These are phyloP conservation scores for Monosporascus ibericus DNA, from an alignment of 2,329 filamentous ascomycete species.

Conservation along the genomic window DNA sequence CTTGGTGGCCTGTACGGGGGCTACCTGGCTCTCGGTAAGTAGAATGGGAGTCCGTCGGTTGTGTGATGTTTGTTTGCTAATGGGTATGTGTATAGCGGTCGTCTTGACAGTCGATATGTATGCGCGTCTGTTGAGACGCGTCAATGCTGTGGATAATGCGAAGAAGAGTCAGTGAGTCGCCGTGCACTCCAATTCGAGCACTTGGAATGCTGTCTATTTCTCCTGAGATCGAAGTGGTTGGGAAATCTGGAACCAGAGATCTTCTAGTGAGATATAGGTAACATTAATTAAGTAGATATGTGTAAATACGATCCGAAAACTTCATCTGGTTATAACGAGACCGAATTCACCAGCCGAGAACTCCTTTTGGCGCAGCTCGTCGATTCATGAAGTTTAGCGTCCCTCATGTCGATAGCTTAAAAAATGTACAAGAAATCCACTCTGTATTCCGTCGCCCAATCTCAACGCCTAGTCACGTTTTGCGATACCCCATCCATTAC, in stretches of 20 bases:
- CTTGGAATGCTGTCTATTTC: no score
- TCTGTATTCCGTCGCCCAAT: conserved; percentile 32
- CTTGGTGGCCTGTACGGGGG: conserved; percentile 45
- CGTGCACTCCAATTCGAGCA: background rate
- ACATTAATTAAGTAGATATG: no score
- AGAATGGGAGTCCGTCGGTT: background rate
- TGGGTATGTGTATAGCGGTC: conserved; percentile 30
- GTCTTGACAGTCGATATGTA: conserved; percentile 51
- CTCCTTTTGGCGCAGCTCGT: no score
- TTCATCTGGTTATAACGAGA: no score
- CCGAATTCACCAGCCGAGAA: no score
- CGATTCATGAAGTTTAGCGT: no score
- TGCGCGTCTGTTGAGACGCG: conserved; percentile 38
- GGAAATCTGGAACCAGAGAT: no score
- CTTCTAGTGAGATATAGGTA: no score
- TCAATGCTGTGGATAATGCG: conserved; percentile 24
- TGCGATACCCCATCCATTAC: conserved; percentile 50
- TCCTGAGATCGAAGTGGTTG: no score
- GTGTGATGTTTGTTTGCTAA: conserved; percentile 8
- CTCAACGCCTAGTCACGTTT: conserved; percentile 40
- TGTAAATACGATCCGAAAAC: no score
- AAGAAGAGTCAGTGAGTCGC: conserved; percentile 35
- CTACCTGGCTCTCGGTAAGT: conserved; percentile 48
- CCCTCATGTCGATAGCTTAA: no score
- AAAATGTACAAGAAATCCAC: conserved; percentile 5